Percentiles rank a stretch among this genome's conserved stretches.
phyloP scores from a whole-genome alignment of 2,329 filamentous ascomycete species.

The Madurella mycetomatis region DNA sequence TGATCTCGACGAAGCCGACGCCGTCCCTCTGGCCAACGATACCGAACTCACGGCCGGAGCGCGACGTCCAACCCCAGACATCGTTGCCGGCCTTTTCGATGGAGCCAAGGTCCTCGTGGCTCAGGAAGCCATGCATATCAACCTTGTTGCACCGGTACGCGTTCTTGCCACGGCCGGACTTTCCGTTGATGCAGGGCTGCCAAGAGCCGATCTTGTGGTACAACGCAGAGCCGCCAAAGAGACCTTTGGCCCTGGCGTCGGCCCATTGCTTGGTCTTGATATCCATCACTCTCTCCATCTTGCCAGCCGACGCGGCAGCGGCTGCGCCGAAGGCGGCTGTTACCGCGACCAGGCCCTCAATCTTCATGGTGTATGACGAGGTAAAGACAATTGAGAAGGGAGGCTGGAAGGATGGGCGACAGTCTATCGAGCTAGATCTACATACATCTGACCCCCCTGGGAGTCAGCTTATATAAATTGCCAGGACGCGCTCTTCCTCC shows the following conservation, averaged over 20 bases:
- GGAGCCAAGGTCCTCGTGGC: constrained; percentile 20
- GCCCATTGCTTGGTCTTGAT: constrained; percentile 12
- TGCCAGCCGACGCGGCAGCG: not conserved
- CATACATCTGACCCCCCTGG: too few relatives aligned
- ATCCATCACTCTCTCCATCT: constrained; percentile 10
- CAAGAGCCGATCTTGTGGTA: constrained; percentile 3
- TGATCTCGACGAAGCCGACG: constrained; percentile 51
- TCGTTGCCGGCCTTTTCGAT: constrained; percentile 13
- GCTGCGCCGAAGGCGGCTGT: not conserved
- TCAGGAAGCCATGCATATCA: constrained; percentile 18
- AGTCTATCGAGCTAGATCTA: not conserved
- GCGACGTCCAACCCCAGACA: constrained; percentile 45
- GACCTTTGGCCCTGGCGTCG: not conserved
- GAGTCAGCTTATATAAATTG: too few relatives aligned
- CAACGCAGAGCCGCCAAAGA: constrained; percentile 9
- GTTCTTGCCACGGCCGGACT: constrained; percentile 2
- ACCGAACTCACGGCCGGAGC: constrained; percentile 49
- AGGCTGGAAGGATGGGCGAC: not conserved
- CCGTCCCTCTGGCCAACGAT: constrained; percentile 52
- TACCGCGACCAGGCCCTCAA: not conserved
- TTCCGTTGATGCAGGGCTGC: constrained; percentile 16
- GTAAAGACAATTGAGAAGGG: not conserved
- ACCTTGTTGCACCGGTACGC: constrained; percentile 19
- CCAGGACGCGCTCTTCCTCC: too few relatives aligned
- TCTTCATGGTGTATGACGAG: not conserved